Evolutionary conservation across 352 stramenopile genomes (phyloP).

Genomic region (Pythium dissotocum): DNA sequence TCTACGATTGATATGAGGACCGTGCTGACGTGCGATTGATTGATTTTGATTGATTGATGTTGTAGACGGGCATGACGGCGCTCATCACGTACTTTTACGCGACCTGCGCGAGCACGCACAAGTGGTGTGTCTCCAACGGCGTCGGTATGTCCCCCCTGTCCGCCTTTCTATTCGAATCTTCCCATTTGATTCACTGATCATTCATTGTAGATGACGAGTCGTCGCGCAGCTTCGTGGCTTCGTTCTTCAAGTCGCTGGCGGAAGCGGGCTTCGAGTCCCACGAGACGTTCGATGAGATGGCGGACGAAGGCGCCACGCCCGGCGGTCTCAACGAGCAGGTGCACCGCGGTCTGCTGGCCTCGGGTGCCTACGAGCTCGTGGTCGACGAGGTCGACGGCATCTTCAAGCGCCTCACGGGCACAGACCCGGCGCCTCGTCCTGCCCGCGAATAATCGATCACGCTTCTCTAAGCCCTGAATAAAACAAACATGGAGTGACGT

Average conservation of each 20-base stretch:
- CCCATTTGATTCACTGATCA: not conserved
- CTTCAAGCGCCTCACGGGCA: slow-evolving; percentile 76
- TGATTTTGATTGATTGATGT: not conserved
- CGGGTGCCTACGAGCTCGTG: slow-evolving; percentile 79
- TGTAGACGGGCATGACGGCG: slow-evolving; percentile 78
- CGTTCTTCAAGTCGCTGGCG: slow-evolving; percentile 83
- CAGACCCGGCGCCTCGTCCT: slow-evolving; percentile 59
- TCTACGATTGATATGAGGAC: not conserved
- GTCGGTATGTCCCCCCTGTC: slow-evolving; percentile 51
- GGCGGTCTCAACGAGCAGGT: slow-evolving; percentile 86
- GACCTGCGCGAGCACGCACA: slow-evolving; percentile 77
- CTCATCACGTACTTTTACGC: slow-evolving; percentile 89
- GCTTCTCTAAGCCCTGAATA: not conserved
- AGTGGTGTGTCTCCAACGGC: slow-evolving; percentile 87
- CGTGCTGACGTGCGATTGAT: not conserved
- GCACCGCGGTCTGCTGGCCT: slow-evolving; percentile 62
- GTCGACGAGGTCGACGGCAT: slow-evolving; percentile 82
- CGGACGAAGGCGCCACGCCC: slow-evolving; percentile 76
- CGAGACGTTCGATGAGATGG: slow-evolving; percentile 83
- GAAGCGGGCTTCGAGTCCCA: slow-evolving; percentile 69
- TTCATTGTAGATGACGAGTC: slow-evolving; percentile 48
- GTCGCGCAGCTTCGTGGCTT: slow-evolving; percentile 79
- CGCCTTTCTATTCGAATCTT: not conserved
- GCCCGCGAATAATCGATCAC: slow-evolving; percentile 23
- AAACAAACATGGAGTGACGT: slow-evolving; percentile 1